Conservation (phyloP, 495 filamentous ascomycete species). For the Rhypophila decipiens region DNA sequence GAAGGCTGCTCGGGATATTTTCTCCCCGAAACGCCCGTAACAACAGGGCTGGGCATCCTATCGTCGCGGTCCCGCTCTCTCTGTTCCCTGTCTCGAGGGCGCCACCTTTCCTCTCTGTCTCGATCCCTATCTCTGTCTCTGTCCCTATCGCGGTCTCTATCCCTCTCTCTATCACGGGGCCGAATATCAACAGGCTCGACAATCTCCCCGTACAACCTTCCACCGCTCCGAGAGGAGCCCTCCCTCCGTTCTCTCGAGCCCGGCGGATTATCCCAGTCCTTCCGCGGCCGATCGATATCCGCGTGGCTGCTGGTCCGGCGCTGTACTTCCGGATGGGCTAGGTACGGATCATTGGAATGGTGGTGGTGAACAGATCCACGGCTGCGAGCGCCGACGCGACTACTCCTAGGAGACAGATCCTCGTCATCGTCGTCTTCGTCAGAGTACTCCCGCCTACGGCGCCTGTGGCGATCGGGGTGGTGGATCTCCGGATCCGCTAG, state of each 20-base stretch:
- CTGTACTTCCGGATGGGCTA: slow-evolving; percentile 18
- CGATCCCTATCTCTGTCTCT: slow-evolving; percentile 14
- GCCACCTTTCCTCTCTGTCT: slow-evolving; percentile 7
- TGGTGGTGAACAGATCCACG: not conserved
- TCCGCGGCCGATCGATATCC: slow-evolving; percentile 29
- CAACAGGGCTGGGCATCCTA: slow-evolving; percentile 21
- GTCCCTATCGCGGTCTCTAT: slow-evolving; percentile 11
- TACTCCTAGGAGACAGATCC: slow-evolving; percentile 10
- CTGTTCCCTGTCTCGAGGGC: not conserved
- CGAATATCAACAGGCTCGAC: no score
- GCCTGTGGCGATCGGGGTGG: slow-evolving; percentile 2
- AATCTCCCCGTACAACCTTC: not conserved
- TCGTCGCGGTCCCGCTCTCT: not conserved
- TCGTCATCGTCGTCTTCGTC: slow-evolving; percentile 13
- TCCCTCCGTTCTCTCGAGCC: slow-evolving; percentile 13
- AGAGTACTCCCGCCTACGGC: not conserved
- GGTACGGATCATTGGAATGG: slow-evolving; percentile 18
- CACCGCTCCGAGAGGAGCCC: not conserved
- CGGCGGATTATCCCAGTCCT: slow-evolving; percentile 22
- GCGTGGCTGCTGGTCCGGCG: slow-evolving; percentile 40
- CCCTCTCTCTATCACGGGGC: slow-evolving; percentile 12
- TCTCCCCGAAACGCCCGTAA: slow-evolving; percentile 31
- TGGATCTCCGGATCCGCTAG: slow-evolving; percentile 1
- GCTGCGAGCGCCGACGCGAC: slow-evolving; percentile 1
- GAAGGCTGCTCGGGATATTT: slow-evolving; percentile 21